phyloP scores from a whole-genome alignment of 225 moss, liverwort and hornwort genomes.

The Thuidium tamariscinum region DNA sequence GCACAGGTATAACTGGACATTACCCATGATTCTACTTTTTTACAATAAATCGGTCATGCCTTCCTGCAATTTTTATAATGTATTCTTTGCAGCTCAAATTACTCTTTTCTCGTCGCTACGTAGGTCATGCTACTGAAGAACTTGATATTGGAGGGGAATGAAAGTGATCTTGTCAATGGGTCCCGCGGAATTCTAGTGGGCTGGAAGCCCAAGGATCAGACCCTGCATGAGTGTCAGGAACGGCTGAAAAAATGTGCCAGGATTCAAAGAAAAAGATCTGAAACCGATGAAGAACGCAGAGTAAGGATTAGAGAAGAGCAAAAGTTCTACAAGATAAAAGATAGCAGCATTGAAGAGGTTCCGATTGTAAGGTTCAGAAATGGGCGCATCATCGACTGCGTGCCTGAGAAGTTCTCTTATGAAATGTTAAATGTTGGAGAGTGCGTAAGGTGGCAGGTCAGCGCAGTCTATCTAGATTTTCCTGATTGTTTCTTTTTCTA shows the following conservation, averaged over 20 bases:
- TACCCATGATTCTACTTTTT: not conserved
- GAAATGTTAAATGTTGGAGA: slow-evolving; percentile 55
- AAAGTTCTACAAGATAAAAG: slow-evolving; percentile 1
- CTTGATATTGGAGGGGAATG: slow-evolving; percentile 33
- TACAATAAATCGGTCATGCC: not conserved
- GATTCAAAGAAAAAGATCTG: not conserved
- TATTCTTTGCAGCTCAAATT: not conserved
- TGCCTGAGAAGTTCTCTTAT: slow-evolving; percentile 51
- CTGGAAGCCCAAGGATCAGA: slow-evolving; percentile 39
- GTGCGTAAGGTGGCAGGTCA: slow-evolving; percentile 44
- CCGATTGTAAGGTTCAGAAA: slow-evolving; percentile 66
- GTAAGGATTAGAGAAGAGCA: not conserved
- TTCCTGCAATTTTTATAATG: not conserved
- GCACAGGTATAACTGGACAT: slow-evolving; percentile 47
- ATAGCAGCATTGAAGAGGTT: slow-evolving; percentile 20
- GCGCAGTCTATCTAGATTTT: not conserved
- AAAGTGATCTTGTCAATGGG: slow-evolving; percentile 55
- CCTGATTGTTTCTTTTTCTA: not conserved
- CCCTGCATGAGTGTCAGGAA: slow-evolving; percentile 1
- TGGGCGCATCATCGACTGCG: slow-evolving; percentile 30
- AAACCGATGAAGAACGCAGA: slow-evolving; percentile 10
- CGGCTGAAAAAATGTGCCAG: not conserved
- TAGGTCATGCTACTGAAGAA: slow-evolving; percentile 76
- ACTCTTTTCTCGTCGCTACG: not conserved
- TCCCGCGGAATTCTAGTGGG: slow-evolving; percentile 75